Base-by-base conservation (phyloP, 139 green algal genomes). In the Mychonastes homosphaera region DNA sequence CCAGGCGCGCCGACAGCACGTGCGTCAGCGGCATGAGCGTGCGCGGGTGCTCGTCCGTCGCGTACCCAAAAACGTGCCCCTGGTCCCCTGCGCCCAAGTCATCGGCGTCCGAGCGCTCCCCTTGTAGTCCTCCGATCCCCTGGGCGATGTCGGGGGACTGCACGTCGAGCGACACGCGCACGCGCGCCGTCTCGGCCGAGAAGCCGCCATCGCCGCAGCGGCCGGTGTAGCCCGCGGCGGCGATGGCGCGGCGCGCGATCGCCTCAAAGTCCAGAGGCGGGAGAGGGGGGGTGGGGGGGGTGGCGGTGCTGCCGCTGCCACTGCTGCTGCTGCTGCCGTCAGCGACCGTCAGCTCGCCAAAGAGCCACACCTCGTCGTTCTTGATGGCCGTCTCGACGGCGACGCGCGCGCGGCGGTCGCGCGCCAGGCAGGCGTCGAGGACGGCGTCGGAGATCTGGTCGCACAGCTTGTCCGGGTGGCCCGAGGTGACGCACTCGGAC, bases 1-100 rank as follows among this genome's bases (percentile, higher is more conserved):
- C 93, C 29, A 99, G 68, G 77, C 91, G 69, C 45, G 90, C 97
- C 47, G 93, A 86, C 47, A 99, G 78, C 52, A 97, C 76, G 75
- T 98, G 93, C 15, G 93, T 99, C 19, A 99, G 79, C n/a, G 93
- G 93, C 93, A 99, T 99, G 30, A 99, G 80, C 84, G 98, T 88
- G n/a, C n/a, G n/a, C 7, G 72, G 58, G 9, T 87, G 97, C 81
- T 99, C 93, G 55, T 99, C 93, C 21, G 89, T 95, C 56, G 93
- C 93, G 55, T 99, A 99, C 40, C 93, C 93, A 77, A 99, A 99
- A 93, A 99, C 99, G 76, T 96, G 86, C 50, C 93, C 93, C 79
- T 99, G 93, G 78, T 99, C 93, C 53, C 93, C 93, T n/a, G 93
- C 93, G 48, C 93, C 93, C 36, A 97, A 88, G 59, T 99, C 85